Percentiles rank a stretch among this genome's conserved stretches.
phyloP scores from a whole-genome alignment of 768 basidiomycete genomes.

The Rhodotorula babjevae region DNA sequence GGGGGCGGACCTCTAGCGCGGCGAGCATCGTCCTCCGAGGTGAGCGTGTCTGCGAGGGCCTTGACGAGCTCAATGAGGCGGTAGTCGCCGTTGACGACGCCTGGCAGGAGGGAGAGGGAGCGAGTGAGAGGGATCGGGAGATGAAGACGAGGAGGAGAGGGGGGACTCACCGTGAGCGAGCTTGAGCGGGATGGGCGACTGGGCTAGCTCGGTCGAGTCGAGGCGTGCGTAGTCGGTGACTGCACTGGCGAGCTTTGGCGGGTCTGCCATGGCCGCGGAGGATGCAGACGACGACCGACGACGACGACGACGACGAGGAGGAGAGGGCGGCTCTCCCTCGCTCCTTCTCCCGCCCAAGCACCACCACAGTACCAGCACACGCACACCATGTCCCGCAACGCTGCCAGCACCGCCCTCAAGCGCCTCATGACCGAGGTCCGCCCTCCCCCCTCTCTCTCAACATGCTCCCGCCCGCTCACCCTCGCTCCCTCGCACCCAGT shows the following conservation, averaged over 20 bases:
- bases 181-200: neutral
- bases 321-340: too few relatives aligned
- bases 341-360: too few relatives aligned
- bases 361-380: too few relatives aligned
- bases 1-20: constrained; percentile 65
- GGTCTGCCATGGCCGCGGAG: neutral
- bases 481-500: constrained; percentile 57
- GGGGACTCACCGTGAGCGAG: constrained; percentile 15
- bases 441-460: neutral
- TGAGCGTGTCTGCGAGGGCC: constrained; percentile 53
- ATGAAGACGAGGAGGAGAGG: neutral
- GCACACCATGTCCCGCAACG: constrained; percentile 39
- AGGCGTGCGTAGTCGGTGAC: constrained; percentile 6
- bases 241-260: neutral
- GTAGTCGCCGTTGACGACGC: neutral
- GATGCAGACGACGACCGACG: too few relatives aligned
- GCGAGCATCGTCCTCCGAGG: constrained; percentile 68
- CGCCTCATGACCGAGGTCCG: constrained; percentile 75
- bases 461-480: constrained; percentile 73
- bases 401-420: constrained; percentile 61
- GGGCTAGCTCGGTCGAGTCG: neutral
- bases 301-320: too few relatives aligned
- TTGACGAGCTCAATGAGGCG: constrained; percentile 61
- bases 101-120: neutral
- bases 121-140: neutral